Conservation (phyloP, 2,329 filamentous ascomycete species). For the Mollisia scopiformis region DNA sequence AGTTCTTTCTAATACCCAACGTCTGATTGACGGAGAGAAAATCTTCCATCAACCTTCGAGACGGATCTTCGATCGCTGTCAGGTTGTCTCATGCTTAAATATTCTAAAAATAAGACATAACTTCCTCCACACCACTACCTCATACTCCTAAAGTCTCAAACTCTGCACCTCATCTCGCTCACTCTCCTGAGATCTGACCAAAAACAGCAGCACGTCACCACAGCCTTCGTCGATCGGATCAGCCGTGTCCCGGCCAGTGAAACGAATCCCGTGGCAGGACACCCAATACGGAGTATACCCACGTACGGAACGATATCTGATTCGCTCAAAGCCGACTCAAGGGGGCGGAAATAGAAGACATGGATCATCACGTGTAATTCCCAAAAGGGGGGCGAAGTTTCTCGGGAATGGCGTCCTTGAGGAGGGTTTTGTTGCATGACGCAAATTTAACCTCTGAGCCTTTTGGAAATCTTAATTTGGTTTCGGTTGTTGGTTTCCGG, state of each 20-base stretch:
- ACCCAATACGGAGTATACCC: not conserved
- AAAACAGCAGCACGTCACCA: not conserved
- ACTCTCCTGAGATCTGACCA: not conserved
- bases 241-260: not conserved
- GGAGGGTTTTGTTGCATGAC: constrained; percentile 5
- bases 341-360: no score
- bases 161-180: not conserved
- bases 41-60: not conserved
- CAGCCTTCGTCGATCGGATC: not conserved
- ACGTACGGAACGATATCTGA: not conserved
- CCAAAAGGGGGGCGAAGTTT: not conserved
- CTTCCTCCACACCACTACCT: not conserved
- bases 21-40: not conserved
- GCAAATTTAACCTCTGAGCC: not conserved
- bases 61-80: not conserved
- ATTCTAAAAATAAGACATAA: not conserved
- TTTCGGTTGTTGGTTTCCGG: not conserved
- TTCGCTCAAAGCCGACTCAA: not conserved
- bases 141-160: not conserved
- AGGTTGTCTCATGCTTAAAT: not conserved
- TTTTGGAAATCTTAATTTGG: not conserved
- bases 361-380: not conserved
- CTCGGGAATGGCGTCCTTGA: not conserved
- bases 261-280: not conserved
- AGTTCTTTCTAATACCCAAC: no score